These are phyloP conservation scores for Populus simonii DNA, from an alignment of 345 rosid species.

Conservation along the genomic window DNA sequence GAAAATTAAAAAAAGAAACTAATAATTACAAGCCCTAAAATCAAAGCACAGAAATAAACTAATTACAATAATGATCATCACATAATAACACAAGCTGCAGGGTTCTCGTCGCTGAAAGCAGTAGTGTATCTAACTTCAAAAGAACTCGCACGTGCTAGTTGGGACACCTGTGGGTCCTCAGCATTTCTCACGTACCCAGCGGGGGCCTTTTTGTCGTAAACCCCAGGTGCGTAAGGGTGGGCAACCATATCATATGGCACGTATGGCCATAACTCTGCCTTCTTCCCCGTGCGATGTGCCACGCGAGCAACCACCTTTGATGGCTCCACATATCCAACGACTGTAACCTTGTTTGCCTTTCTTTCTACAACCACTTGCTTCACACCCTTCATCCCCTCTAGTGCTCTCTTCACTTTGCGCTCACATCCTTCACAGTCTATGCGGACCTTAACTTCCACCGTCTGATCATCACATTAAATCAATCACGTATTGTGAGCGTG, in stretches of 20 bases:
- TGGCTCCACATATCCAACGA: conserved; percentile 78
- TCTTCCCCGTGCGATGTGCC: conserved; percentile 86
- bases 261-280: conserved; percentile 86
- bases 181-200: conserved; percentile 74
- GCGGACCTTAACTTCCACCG: conserved; percentile 83
- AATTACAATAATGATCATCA: conserved; percentile 21
- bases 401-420: conserved; percentile 68
- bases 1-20: neutral
- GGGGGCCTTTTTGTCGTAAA: conserved; percentile 85
- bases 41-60: neutral
- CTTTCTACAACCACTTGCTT: conserved; percentile 72
- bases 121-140: conserved; percentile 93
- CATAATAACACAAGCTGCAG: conserved; percentile 70
- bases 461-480: conserved; percentile 39
- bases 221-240: conserved; percentile 90
- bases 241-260: conserved; percentile 86
- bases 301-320: conserved; percentile 70
- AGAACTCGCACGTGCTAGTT: conserved; percentile 96
- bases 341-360: conserved; percentile 78
- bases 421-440: conserved; percentile 99
- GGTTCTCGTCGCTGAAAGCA: conserved; percentile 89
- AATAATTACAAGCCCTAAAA: neutral
- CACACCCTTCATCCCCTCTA: conserved; percentile 92
- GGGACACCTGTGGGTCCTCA: conserved; percentile 51
- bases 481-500: neutral